Base-by-base conservation (phyloP, 2,329 filamentous ascomycete species). In the Diaporthe sp. region DNA sequence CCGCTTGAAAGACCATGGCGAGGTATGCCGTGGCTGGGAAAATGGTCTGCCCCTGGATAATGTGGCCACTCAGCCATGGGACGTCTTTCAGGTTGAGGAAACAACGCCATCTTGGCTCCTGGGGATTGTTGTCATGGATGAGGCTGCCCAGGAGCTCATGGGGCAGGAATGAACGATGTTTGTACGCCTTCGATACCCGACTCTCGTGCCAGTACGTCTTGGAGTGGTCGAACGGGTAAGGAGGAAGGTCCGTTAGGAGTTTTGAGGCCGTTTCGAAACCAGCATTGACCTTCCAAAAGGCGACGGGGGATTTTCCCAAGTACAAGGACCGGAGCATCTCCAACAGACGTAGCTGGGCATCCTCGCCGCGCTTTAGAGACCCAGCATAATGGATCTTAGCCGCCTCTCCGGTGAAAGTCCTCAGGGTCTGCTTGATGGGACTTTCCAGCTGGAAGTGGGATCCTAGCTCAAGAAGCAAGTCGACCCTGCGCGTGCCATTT, bases 161-260 rank as follows among this genome's bases (percentile, higher is more conserved):
- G 10, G 83, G 81, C 0, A 82, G 78, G 38, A 82, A 80, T 7
- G 78, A 77, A 1, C 84, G 80, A 61, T 81, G 80, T 9, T 83
- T 80, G 40, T 82, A 81, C 0, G 81, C 81, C 13, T 80, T 80
- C 30, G 80, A 83, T 1, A 82, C 52, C 7, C 83, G 81, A 0
- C 82, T 80, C 74, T 84, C 82, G 35, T 79, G 79, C 85, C 85
- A 87, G 75, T 85, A 84, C 40, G 80, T 78, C 4, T 80, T 81
- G 19, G 82, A 81, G 76, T 88, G 86, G 74, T 88, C 85, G 86
- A 86, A 88, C 5, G 83, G 82, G 75, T 88, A 89, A 2, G 80
- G 78, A 7, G 87, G 86, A 7, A 89, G 77, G 77, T 83, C 83
- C 60, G 52, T 30, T 70, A 72, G 3, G n/a, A 7, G 28, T 40